Evolutionary conservation across 805 yeast genomes (phyloP).

Genomic region (Diddensiella transvaalensis): DNA sequence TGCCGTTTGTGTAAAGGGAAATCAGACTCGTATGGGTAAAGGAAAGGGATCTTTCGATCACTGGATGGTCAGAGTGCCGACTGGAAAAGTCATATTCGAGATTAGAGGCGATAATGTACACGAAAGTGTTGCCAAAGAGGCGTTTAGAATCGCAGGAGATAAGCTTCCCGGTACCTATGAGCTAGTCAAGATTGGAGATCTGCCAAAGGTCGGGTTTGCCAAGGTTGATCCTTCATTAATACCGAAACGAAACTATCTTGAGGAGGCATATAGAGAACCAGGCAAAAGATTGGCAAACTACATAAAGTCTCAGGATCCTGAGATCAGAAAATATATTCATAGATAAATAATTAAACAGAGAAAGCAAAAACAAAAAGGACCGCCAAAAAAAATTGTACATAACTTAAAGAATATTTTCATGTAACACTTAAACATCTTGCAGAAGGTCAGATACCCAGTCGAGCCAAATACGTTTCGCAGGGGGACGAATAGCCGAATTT

Average conservation of each 20-base stretch:
- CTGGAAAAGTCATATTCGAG: constrained; percentile 90
- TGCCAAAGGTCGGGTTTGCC: constrained; percentile 69
- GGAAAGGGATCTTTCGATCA: constrained; percentile 98
- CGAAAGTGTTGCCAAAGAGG: constrained; percentile 85
- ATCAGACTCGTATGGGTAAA: constrained; percentile 99
- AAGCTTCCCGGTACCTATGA: constrained; percentile 92
- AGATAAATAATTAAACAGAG: not conserved
- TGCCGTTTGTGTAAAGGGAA: constrained; percentile 94
- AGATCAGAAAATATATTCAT: constrained; percentile 47
- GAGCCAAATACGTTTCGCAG: not conserved
- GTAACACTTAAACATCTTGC: not conserved
- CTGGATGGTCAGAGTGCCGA: constrained; percentile 96
- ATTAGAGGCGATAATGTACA: constrained; percentile 71
- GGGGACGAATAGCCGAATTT: not conserved
- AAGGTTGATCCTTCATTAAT: constrained; percentile 38
- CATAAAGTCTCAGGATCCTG: constrained; percentile 46
- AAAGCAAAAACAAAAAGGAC: not conserved
- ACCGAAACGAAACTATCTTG: constrained; percentile 49
- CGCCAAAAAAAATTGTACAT: not conserved
- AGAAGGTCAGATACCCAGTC: constrained; percentile 1
- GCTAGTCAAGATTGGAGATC: constrained; percentile 61
- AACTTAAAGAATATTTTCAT: not conserved
- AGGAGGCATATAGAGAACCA: constrained; percentile 55
- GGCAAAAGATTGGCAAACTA: constrained; percentile 59
- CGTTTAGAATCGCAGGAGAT: constrained; percentile 80